Evolutionary conservation across 768 basidiomycete species (phyloP).

Genomic region (Collybiopsis luxurians): DNA sequence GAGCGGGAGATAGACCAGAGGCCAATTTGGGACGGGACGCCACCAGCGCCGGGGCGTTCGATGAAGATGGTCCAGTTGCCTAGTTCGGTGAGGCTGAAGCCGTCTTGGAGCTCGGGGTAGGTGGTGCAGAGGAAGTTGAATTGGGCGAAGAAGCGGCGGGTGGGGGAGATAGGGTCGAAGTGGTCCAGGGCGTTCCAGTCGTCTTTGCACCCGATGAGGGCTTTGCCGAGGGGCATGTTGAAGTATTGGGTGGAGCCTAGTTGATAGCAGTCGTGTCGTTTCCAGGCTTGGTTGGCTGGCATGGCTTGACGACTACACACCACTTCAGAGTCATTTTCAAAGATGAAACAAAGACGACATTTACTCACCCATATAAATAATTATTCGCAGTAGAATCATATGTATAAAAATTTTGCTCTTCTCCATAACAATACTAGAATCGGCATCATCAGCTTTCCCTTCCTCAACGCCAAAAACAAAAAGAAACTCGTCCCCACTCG

Average conservation of each 20-base stretch:
- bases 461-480: slow-evolving; percentile 22
- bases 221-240: slow-evolving; percentile 83
- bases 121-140: slow-evolving; percentile 66
- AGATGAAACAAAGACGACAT: slow-evolving; percentile 63
- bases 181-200: slow-evolving; percentile 94
- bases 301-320: slow-evolving; percentile 92
- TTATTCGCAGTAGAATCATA: slow-evolving; percentile 88
- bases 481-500: slow-evolving; percentile 30
- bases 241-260: slow-evolving; percentile 92
- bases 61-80: slow-evolving; percentile 85
- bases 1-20: slow-evolving; percentile 80
- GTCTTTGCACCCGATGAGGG: slow-evolving; percentile 81
- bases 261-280: slow-evolving; percentile 88
- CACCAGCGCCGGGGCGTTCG: slow-evolving; percentile 81
- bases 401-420: slow-evolving; percentile 88
- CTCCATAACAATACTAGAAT: slow-evolving; percentile 76
- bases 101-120: slow-evolving; percentile 81
- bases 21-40: slow-evolving; percentile 80
- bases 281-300: slow-evolving; percentile 83
- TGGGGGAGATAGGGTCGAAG: slow-evolving; percentile 86
- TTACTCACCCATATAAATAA: slow-evolving; percentile 84
- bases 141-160: slow-evolving; percentile 69
- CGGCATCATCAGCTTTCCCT: slow-evolving; percentile 6
- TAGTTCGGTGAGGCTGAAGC: slow-evolving; percentile 77
- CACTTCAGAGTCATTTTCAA: too few species aligned